phyloP scores from a whole-genome alignment of 805 yeast genomes.

The Monosporozyma unispora region DNA sequence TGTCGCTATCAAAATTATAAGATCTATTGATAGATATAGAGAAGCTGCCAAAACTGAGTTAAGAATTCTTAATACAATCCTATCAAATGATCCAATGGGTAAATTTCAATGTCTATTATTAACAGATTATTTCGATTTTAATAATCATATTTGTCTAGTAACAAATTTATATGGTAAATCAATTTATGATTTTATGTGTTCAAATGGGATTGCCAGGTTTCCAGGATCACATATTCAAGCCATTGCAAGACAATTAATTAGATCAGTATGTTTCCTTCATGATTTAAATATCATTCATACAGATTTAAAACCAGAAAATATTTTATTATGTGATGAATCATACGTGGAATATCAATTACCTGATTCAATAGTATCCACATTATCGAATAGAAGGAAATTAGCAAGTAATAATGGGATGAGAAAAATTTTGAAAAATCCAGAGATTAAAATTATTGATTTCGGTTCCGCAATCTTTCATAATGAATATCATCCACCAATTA shows the following conservation, averaged over 20 bases:
- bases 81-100: slow-evolving; percentile 42
- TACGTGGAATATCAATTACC: slow-evolving; percentile 21
- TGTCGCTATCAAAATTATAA: slow-evolving; percentile 87
- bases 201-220: slow-evolving; percentile 76
- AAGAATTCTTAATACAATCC: slow-evolving; percentile 46
- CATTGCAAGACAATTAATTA: slow-evolving; percentile 72
- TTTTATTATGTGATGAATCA: slow-evolving; percentile 40
- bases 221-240: slow-evolving; percentile 92
- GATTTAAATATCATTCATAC: slow-evolving; percentile 88
- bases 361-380: slow-evolving; percentile 9
- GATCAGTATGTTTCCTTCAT: slow-evolving; percentile 83
- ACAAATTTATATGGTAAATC: slow-evolving; percentile 81
- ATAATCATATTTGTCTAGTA: slow-evolving; percentile 90
- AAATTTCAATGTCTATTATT: slow-evolving; percentile 67
- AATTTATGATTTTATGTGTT: slow-evolving; percentile 81
- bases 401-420: slow-evolving; percentile 29
- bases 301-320: slow-evolving; percentile 93
- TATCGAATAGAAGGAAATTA: slow-evolving; percentile 24
- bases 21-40: slow-evolving; percentile 87
- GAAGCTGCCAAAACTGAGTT: slow-evolving; percentile 93
- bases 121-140: slow-evolving; percentile 82
- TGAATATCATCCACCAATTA: slow-evolving; percentile 86
- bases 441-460: slow-evolving; percentile 85
- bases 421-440: slow-evolving; percentile 54
- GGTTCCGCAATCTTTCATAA: slow-evolving; percentile 94